phyloP scores from a whole-genome alignment of 345 rosid species.

The Carallia brachiata region DNA sequence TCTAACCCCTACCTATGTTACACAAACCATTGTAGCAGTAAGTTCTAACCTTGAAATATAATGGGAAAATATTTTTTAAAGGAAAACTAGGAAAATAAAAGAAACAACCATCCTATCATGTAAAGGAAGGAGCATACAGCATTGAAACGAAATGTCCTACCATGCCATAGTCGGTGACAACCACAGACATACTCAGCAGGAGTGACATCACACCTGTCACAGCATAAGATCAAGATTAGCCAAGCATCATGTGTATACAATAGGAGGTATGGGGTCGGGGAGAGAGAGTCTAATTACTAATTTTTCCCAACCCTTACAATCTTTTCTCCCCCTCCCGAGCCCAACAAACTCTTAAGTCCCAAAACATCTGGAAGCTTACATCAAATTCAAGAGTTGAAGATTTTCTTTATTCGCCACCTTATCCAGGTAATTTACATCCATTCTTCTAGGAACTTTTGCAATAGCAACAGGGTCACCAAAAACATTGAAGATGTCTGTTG shows the following conservation, averaged over 20 bases:
- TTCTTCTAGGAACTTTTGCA: constrained; percentile 62
- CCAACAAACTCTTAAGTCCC: background rate
- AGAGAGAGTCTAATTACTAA: too few species aligned
- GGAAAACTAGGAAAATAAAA: background rate
- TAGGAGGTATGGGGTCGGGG: too few species aligned
- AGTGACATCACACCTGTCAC: constrained; percentile 84
- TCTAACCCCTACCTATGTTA: too few species aligned
- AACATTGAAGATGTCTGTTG: constrained; percentile 1
- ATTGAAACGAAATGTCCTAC: constrained; percentile 38
- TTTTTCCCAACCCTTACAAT: too few species aligned
- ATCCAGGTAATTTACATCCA: constrained; percentile 55
- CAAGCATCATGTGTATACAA: background rate
- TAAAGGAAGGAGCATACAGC: background rate
- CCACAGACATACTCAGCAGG: constrained; percentile 83
- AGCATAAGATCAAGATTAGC: constrained; percentile 1
- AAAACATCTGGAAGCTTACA: constrained; percentile 42
- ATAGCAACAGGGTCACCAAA: constrained; percentile 88
- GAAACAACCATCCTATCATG: background rate
- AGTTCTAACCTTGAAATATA: background rate
- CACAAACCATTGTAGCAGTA: background rate
- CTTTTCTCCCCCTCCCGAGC: too few species aligned
- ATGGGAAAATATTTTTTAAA: background rate
- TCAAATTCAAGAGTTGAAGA: constrained; percentile 73
- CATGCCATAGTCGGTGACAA: constrained; percentile 94
- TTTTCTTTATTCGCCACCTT: constrained; percentile 52